Percentiles rank a stretch among this genome's conserved stretches.
Evolutionary conservation across 2,329 filamentous ascomycete species (phyloP).

Genomic region (Fusarium illudens): DNA sequence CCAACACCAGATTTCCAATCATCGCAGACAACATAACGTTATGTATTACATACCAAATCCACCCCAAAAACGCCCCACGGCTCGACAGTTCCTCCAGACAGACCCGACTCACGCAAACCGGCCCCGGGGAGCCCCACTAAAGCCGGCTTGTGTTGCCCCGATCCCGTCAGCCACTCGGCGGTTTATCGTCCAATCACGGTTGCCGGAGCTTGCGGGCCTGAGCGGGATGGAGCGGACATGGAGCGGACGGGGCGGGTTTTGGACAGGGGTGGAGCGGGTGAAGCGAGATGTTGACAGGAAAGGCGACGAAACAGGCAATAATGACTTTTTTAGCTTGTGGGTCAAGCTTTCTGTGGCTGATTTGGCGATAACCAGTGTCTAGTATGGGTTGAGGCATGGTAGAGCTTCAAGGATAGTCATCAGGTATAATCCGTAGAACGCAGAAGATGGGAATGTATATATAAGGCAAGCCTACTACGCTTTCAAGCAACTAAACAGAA

Average conservation of each 20-base stretch:
- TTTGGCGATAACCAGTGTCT: too few relatives aligned
- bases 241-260: not conserved
- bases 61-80: not conserved
- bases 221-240: too few relatives aligned
- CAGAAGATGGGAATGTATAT: too few relatives aligned
- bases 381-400: not conserved
- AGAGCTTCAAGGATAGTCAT: too few relatives aligned
- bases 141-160: not conserved
- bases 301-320: not conserved
- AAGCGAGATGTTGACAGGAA: not conserved
- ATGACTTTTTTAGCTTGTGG: not conserved
- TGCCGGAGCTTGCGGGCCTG: not conserved
- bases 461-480: not conserved
- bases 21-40: not conserved
- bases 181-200: not conserved
- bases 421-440: too few relatives aligned
- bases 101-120: not conserved
- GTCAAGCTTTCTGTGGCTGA: not conserved
- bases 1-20: not conserved
- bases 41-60: not conserved
- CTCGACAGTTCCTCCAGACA: not conserved
- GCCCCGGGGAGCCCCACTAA: not conserved
- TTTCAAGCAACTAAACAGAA: not conserved
- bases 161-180: not conserved
- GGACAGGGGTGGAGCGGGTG: not conserved